Percentiles rank a stretch among this genome's conserved stretches.
Conservation (phyloP, 805 yeast species). For the Barnettozyma vustinii region DNA sequence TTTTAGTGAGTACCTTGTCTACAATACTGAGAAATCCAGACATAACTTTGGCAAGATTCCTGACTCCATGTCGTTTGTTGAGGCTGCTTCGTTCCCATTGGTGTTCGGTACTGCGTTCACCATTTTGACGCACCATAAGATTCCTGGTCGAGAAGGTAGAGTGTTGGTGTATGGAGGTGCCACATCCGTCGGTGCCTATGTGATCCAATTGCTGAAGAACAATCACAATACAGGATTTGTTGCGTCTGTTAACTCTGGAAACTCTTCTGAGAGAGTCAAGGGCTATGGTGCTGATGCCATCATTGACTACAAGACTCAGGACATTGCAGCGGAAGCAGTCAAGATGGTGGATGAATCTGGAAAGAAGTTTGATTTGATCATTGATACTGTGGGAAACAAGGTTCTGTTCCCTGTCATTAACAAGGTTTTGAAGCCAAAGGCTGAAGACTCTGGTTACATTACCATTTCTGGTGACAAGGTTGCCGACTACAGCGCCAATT, state of each 20-base stretch:
- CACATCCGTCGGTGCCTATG: constrained; percentile 57
- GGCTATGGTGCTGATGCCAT: constrained; percentile 52
- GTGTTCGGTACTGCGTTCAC: constrained; percentile 59
- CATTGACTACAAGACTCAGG: constrained; percentile 52
- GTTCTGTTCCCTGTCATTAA: constrained; percentile 41
- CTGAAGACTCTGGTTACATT: constrained; percentile 43
- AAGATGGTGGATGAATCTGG: constrained; percentile 22
- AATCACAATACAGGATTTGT: constrained; percentile 42
- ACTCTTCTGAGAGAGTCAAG: constrained; percentile 39
- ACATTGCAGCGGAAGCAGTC: constrained; percentile 32
- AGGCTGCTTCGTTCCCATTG: constrained; percentile 62
- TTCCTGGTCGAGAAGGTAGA: constrained; percentile 37
- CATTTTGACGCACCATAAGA: constrained; percentile 28
- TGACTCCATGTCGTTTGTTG: constrained; percentile 33
- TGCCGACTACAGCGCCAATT: constrained; percentile 21
- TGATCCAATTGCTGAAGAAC: constrained; percentile 51
- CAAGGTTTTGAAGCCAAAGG: constrained; percentile 39
- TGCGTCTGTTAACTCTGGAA: constrained; percentile 50
- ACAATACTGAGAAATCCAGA: constrained; percentile 5
- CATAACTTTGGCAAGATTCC: constrained; percentile 36
- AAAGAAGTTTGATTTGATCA: constrained; percentile 52
- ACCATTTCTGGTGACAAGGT: constrained; percentile 55
- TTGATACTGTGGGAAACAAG: constrained; percentile 61
- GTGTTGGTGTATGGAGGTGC: constrained; percentile 71
- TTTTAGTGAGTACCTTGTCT: constrained; percentile 37